These are phyloP conservation scores for Leccinum fibrillosum DNA, from an alignment of 768 basidiomycete species.

Conservation along the genomic window DNA sequence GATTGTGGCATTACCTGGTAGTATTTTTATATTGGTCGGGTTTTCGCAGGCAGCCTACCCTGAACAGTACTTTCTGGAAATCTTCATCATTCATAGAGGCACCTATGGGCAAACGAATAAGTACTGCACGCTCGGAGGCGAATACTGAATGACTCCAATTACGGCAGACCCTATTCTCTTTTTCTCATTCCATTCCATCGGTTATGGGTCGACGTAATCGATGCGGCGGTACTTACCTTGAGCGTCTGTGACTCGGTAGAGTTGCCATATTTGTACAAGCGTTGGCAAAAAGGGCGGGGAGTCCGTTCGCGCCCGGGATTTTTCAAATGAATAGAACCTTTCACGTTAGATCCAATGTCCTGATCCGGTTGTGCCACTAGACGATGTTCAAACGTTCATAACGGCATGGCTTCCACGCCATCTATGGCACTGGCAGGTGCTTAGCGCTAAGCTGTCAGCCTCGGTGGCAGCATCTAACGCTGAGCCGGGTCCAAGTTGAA, in stretches of 20 bases:
- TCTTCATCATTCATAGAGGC: background rate
- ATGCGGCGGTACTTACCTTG: background rate
- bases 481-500: background rate
- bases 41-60: background rate
- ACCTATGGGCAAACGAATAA: background rate
- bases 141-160: slow-evolving; percentile 3
- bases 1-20: background rate
- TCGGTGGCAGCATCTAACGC: background rate
- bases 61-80: background rate
- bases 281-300: background rate
- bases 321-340: background rate
- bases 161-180: background rate
- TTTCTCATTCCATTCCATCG: slow-evolving; percentile 2
- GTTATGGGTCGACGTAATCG: slow-evolving; percentile 12
- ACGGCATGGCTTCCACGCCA: background rate
- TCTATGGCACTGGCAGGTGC: background rate
- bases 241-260: background rate
- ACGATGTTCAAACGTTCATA: background rate
- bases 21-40: slow-evolving; percentile 8
- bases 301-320: background rate
- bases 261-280: background rate
- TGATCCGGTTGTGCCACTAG: background rate
- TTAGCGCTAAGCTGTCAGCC: background rate
- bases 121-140: background rate
- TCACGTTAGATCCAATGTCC: background rate